Percentiles rank a stretch among this genome's conserved stretches.
Evolutionary conservation across 495 filamentous ascomycete species (phyloP).

Genomic region (Pyrenopolyporus hunteri): DNA sequence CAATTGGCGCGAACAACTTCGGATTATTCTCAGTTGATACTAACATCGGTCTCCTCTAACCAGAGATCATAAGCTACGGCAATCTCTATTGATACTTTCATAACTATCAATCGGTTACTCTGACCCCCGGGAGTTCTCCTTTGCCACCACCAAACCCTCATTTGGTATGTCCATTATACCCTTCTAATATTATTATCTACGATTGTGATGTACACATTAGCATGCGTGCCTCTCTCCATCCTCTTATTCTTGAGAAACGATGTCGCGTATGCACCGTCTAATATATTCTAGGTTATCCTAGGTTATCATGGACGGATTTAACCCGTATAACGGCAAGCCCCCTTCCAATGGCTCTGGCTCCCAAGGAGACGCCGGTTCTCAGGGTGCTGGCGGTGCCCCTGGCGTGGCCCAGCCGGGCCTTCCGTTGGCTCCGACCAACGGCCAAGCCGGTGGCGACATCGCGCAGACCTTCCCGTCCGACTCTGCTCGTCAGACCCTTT

Average conservation of each 20-base stretch:
- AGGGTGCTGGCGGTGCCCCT: conserved; percentile 35
- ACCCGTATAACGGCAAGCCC: conserved; percentile 42
- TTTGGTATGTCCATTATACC: background rate
- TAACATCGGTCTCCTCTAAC: too few species aligned
- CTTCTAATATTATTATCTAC: background rate
- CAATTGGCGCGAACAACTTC: too few species aligned
- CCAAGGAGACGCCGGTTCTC: conserved; percentile 39
- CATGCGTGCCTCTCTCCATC: background rate
- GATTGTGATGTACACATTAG: too few species aligned
- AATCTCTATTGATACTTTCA: background rate
- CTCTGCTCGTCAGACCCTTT: conserved; percentile 48
- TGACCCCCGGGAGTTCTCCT: too few species aligned
- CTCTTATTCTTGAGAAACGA: too few species aligned
- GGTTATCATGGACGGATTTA: conserved; percentile 44
- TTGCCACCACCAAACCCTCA: too few species aligned
- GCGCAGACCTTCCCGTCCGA: conserved; percentile 32
- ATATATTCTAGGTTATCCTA: too few species aligned
- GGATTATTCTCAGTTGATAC: too few species aligned
- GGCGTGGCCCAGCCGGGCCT: conserved; percentile 36
- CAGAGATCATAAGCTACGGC: too few species aligned
- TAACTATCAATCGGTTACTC: background rate
- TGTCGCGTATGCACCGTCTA: too few species aligned
- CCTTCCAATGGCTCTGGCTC: conserved; percentile 42
- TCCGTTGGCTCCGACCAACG: conserved; percentile 38
- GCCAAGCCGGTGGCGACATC: conserved; percentile 37